Base-by-base conservation (phyloP, 2,329 filamentous ascomycete genomes). In the Didymella pinodella region DNA sequence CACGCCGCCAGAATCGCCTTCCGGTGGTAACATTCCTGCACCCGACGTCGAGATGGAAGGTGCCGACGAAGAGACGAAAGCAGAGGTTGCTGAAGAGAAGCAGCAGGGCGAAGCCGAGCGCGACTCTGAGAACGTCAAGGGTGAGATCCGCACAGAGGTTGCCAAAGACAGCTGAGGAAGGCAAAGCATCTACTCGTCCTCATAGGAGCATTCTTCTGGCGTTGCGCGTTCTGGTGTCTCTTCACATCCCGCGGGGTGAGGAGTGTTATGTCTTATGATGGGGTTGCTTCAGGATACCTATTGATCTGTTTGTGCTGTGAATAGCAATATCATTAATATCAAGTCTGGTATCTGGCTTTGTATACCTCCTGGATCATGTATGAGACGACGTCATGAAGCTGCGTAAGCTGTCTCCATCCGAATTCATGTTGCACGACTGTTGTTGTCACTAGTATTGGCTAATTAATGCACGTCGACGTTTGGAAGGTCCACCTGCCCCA, bases 1-100 rank as follows among this genome's bases (percentile, higher is more conserved):
- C 11, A 76, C 75, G 3, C 75, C 75, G 8, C 75, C 75, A n/a
- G 73, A 76, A 31, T 76, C 75, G 8, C 74, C 75, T n/a, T 26
- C 55, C 12, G 31, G 31, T 32, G 31, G 31, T 14, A 32, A 32
- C 12, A 32, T 65, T 5, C 61, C 68, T 22, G 57, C 65, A 12
- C 56, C 66, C 14, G 74, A 76, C 48, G 72, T 76, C 1, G 72
- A 75, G 8, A 76, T 76, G 73, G 69, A 62, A 10, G 69, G 68
- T 26, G 58, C 50, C 2, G 65, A 62, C 18, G 67, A 67, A 7
- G 65, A 62, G 1, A 63, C 63, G 0, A 67, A 70, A 22, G 66
- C 66, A 4, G 61, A 65, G 2, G 18, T 67, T 11, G 44, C 65
- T 1, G 63, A 64, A n/a, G 65, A 56, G 5, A 73, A 73, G 50